Base-by-base conservation (phyloP, 2,329 filamentous ascomycete species). In the Scedosporium aurantiacum region DNA sequence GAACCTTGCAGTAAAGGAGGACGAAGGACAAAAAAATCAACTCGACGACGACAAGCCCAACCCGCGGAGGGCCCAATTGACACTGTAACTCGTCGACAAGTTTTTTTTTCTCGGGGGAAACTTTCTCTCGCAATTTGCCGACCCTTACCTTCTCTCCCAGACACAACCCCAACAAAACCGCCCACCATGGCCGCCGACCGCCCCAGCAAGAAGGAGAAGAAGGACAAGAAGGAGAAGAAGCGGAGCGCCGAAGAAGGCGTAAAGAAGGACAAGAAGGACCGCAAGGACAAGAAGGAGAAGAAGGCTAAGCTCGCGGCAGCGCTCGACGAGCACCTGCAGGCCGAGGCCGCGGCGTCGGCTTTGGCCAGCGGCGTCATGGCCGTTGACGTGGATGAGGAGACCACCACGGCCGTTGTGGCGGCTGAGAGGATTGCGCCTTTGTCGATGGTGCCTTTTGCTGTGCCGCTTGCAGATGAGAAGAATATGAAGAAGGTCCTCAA, bases 381-480 rank as follows among this genome's bases (percentile, higher is more conserved):
- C 14, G 69, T 70, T 18, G 73, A 76, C 56, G 75, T 77, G 55
- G 78, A 80, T 57, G 74, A 80, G 63, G 72, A 76, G 41, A 57
- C 56, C 60, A 76, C 75, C 66, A 72, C 28, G 67, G 70, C 52
- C n/a, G 28, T 16, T 25, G 57, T 37, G 4, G 61, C 58, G 25
- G 60, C 60, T 40, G 75, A 76, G 55, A 72, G 71, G 58, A 72
- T 78, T 47, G 75, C 81, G 61, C 64, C 63, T 32, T 78, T 80
- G 67, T 85, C 87, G 63, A 78, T 95, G 57, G 90, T 95, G 61
- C 89, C 91, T 32, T 94, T 96, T 71, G 91, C 92, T 62, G 81
- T 88, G 67, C 90, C 91, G 40, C 78, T 95, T 63, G 88, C 88
- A 28, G 86, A 91, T 65, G 90, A 90, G 65, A 94, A 95, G 81